phyloP scores from a whole-genome alignment of 805 yeast species.

The Wickerhamomyces mucosus region DNA sequence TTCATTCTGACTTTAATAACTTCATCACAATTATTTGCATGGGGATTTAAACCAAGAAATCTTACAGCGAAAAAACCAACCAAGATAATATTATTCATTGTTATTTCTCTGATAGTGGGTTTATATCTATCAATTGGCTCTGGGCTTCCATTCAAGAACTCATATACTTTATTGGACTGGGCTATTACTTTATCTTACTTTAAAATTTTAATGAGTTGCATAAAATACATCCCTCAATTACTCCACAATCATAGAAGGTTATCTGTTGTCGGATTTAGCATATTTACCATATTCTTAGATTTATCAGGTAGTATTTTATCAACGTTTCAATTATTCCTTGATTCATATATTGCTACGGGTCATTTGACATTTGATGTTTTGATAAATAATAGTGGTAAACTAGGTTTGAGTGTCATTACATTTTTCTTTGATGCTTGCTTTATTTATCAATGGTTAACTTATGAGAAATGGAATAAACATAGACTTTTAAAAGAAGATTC shows the following conservation, averaged over 20 bases:
- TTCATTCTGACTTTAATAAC: conserved; percentile 29
- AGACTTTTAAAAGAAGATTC: too few relatives aligned
- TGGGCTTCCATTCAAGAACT: conserved; percentile 1
- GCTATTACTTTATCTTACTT: conserved; percentile 29
- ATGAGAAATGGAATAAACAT: conserved; percentile 4
- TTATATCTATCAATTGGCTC: conserved; percentile 10
- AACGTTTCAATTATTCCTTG: conserved; percentile 15
- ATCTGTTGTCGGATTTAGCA: conserved; percentile 79
- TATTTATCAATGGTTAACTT: conserved; percentile 27
- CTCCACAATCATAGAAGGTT: conserved; percentile 67
- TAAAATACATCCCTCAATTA: conserved; percentile 72
- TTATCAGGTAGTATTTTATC: conserved; percentile 25
- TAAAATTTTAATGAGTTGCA: conserved; percentile 38
- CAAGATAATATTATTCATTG: conserved; percentile 12
- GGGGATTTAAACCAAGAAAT: conserved; percentile 20
- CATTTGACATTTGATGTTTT: conserved; percentile 17
- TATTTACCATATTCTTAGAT: conserved; percentile 38
- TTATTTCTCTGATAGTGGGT: neutral
- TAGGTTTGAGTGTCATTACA: conserved; percentile 30
- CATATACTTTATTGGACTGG: conserved; percentile 21
- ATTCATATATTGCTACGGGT: conserved; percentile 18
- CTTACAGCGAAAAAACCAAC: conserved; percentile 10
- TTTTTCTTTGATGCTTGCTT: conserved; percentile 28
- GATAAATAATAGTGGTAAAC: conserved; percentile 28
- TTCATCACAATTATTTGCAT: conserved; percentile 27